These are phyloP conservation scores for Kodamaea nitidulidarum DNA, from an alignment of 805 yeast genomes.

Conservation along the genomic window DNA sequence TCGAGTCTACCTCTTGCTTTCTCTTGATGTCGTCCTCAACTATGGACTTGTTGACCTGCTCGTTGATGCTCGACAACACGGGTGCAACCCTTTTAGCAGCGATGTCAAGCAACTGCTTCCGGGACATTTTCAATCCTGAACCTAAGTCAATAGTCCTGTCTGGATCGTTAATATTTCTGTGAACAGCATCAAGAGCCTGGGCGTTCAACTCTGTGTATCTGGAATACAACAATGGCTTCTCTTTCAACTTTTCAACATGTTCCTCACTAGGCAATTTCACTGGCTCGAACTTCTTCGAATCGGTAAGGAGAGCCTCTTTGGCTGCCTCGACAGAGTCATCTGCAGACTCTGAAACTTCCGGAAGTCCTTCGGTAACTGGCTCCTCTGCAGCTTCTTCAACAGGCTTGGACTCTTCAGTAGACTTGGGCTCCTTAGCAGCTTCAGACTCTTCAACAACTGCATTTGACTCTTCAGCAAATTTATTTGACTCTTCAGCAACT, in stretches of 20 bases:
- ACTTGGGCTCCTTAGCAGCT: too few species aligned
- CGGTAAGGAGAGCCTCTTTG: slow-evolving; percentile 10
- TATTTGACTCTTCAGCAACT: slow-evolving; percentile 4
- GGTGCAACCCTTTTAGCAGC: slow-evolving; percentile 56
- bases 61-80: slow-evolving; percentile 47
- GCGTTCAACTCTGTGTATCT: slow-evolving; percentile 48
- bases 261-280: slow-evolving; percentile 34
- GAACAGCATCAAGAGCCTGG: slow-evolving; percentile 44
- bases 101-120: slow-evolving; percentile 51
- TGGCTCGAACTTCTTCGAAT: slow-evolving; percentile 27
- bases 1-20: slow-evolving; percentile 35
- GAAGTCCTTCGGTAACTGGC: slow-evolving; percentile 1
- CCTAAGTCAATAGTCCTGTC: slow-evolving; percentile 50
- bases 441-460: slow-evolving; percentile 1
- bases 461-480: not conserved
- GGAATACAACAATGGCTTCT: slow-evolving; percentile 46
- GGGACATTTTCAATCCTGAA: slow-evolving; percentile 50
- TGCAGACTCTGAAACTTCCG: slow-evolving; percentile 10
- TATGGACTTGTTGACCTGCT: slow-evolving; percentile 43
- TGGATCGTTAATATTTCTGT: slow-evolving; percentile 45
- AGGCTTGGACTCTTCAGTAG: too few species aligned
- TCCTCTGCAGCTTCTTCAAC: slow-evolving; percentile 5
- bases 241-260: slow-evolving; percentile 35
- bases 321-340: slow-evolving; percentile 9
- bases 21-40: slow-evolving; percentile 41